Evolutionary conservation across 2,329 filamentous ascomycete genomes (phyloP).

Genomic region (Penicillium sp.): DNA sequence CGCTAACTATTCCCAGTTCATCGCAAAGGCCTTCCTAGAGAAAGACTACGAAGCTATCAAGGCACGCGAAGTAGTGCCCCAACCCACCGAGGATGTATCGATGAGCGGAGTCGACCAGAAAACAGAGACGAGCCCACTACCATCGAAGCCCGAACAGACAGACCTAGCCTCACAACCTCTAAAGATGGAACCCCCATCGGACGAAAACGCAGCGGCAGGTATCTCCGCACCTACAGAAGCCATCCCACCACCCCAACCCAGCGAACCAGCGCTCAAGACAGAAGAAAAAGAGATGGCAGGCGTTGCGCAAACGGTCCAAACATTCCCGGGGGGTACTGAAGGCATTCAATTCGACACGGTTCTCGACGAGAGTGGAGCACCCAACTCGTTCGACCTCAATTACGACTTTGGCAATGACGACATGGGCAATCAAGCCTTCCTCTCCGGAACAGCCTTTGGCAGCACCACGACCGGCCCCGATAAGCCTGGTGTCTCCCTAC

Average conservation of each 20-base stretch:
- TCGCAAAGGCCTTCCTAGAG: constrained; percentile 52
- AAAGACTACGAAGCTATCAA: constrained; percentile 48
- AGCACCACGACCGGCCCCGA: constrained; percentile 26
- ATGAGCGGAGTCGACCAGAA: constrained; percentile 37
- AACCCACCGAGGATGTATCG: constrained; percentile 36
- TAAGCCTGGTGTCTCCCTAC: constrained; percentile 19
- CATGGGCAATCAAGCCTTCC: constrained; percentile 46
- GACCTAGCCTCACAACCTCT: constrained; percentile 24
- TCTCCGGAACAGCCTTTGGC: constrained; percentile 43
- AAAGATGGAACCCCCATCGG: constrained; percentile 28
- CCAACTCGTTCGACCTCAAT: constrained; percentile 48
- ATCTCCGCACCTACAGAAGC: constrained; percentile 25
- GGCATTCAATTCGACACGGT: constrained; percentile 52
- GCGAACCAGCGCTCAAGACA: constrained; percentile 30
- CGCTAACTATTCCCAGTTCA: constrained; percentile 41
- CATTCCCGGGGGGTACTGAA: constrained; percentile 35
- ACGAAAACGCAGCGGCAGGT: constrained; percentile 19
- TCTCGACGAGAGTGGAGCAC: constrained; percentile 42
- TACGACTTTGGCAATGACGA: constrained; percentile 49
- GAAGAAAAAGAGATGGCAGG: constrained; percentile 32
- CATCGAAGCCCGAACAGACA: constrained; percentile 28
- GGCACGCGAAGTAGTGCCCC: constrained; percentile 40
- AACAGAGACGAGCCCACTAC: constrained; percentile 23
- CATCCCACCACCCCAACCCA: constrained; percentile 16
- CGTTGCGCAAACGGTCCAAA: constrained; percentile 30